These are phyloP conservation scores for Dissophora globulifera DNA, from an alignment of 192 early-diverging fungal genomes.

Conservation along the genomic window DNA sequence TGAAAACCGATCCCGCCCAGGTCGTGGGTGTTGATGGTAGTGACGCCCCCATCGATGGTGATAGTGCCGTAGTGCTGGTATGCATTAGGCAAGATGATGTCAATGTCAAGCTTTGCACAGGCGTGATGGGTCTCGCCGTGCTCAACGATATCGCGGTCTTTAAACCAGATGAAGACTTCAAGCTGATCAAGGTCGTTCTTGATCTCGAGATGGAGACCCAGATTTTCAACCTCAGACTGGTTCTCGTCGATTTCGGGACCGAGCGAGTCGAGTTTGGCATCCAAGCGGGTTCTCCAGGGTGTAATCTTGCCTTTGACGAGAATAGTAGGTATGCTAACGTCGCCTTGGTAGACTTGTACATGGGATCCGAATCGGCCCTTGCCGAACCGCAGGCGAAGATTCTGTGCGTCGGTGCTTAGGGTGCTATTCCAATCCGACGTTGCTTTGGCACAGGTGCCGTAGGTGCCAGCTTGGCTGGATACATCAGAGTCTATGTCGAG, in stretches of 20 bases:
- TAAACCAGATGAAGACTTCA: slow-evolving; percentile 20
- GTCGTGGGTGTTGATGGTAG: neutral
- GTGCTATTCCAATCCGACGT: slow-evolving; percentile 10
- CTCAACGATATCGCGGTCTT: slow-evolving; percentile 2
- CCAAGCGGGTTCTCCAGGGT: neutral
- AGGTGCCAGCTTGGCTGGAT: too few species aligned
- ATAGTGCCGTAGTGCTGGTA: slow-evolving; percentile 17
- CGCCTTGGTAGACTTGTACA: slow-evolving; percentile 5
- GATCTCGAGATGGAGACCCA: slow-evolving; percentile 18
- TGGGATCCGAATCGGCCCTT: slow-evolving; percentile 2
- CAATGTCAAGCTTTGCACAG: slow-evolving; percentile 15
- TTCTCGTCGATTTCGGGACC: too few species aligned
- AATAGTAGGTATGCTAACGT: slow-evolving; percentile 17
- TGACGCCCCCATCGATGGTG: slow-evolving; percentile 2
- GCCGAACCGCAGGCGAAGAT: slow-evolving; percentile 17
- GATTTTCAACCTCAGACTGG: neutral
- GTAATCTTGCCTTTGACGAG: slow-evolving; percentile 12
- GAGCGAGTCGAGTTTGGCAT: neutral
- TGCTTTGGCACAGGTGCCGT: neutral
- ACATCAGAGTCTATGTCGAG: neutral
- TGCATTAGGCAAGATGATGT: slow-evolving; percentile 18
- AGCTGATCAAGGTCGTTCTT: neutral
- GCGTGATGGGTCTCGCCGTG: neutral
- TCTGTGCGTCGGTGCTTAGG: slow-evolving; percentile 9
- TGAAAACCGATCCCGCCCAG: slow-evolving; percentile 17